Evolutionary conservation across 768 basidiomycete species (phyloP).

Genomic region (Xerocomus brunneocitrinus): DNA sequence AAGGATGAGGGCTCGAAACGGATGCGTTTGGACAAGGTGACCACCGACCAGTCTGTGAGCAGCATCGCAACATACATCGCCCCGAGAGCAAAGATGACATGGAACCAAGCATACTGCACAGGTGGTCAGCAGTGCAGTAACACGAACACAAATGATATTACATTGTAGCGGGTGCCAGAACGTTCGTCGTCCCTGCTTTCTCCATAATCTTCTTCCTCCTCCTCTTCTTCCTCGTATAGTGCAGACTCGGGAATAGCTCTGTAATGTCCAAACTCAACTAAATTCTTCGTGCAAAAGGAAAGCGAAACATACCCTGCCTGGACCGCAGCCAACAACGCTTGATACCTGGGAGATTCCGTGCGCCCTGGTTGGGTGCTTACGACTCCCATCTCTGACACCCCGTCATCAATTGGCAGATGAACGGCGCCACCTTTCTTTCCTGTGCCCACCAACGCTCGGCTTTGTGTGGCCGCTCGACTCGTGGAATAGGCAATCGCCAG

Average conservation of each 20-base stretch:
- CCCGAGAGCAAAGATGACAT: slow-evolving; percentile 92
- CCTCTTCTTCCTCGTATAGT: slow-evolving; percentile 69
- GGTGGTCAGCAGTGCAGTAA: not conserved
- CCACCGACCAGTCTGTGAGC: slow-evolving; percentile 88
- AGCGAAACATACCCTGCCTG: slow-evolving; percentile 73
- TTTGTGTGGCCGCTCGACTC: slow-evolving; percentile 91
- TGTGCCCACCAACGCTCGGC: slow-evolving; percentile 80
- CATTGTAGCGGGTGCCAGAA: slow-evolving; percentile 91
- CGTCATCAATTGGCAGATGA: slow-evolving; percentile 52
- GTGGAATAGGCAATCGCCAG: slow-evolving; percentile 98
- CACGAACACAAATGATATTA: slow-evolving; percentile 33
- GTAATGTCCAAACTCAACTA: not conserved
- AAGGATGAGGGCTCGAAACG: slow-evolving; percentile 2
- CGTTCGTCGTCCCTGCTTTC: slow-evolving; percentile 90
- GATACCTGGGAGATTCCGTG: slow-evolving; percentile 85
- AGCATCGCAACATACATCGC: slow-evolving; percentile 98
- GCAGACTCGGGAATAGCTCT: slow-evolving; percentile 94
- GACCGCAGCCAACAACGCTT: slow-evolving; percentile 91
- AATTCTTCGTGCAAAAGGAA: not conserved
- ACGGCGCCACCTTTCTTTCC: slow-evolving; percentile 61
- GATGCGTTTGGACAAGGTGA: not conserved
- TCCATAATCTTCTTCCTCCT: slow-evolving; percentile 70
- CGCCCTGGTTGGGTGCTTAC: slow-evolving; percentile 81
- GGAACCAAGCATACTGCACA: slow-evolving; percentile 94
- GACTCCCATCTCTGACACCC: slow-evolving; percentile 61